Evolutionary conservation across 2,329 filamentous ascomycete genomes (phyloP).

Genomic region (Hymenoscyphus repandus): DNA sequence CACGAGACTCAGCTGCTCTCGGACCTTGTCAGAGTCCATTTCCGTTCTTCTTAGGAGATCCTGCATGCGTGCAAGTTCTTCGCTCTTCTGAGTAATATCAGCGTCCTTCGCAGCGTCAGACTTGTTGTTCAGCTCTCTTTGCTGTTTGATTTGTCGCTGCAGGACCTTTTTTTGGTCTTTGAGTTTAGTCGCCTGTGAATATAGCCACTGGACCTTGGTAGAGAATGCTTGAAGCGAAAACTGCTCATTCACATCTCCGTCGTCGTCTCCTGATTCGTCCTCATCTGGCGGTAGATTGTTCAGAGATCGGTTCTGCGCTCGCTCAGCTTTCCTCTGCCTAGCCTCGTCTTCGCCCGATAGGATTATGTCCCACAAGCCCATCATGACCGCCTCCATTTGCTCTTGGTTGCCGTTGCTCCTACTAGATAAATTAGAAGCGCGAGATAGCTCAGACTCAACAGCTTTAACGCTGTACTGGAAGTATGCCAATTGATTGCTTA

Average conservation of each 20-base stretch:
- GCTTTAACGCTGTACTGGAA: slow-evolving; percentile 55
- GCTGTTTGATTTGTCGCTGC: slow-evolving; percentile 89
- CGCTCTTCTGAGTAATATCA: slow-evolving; percentile 53
- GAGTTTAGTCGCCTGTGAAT: slow-evolving; percentile 68
- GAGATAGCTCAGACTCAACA: slow-evolving; percentile 34
- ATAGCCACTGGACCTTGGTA: slow-evolving; percentile 72
- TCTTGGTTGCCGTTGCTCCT: slow-evolving; percentile 32
- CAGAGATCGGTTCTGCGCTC: slow-evolving; percentile 46
- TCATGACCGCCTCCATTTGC: slow-evolving; percentile 50
- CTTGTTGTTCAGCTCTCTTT: slow-evolving; percentile 85
- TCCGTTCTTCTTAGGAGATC: slow-evolving; percentile 31
- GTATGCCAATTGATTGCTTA: slow-evolving; percentile 65
- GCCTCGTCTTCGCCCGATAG: slow-evolving; percentile 46
- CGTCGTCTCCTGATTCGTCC: slow-evolving; percentile 58
- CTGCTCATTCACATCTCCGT: slow-evolving; percentile 49
- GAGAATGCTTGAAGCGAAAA: slow-evolving; percentile 76
- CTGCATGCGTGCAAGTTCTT: slow-evolving; percentile 46
- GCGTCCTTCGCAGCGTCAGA: slow-evolving; percentile 68
- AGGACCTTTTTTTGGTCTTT: slow-evolving; percentile 87
- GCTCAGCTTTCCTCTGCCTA: slow-evolving; percentile 48
- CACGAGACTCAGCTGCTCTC: slow-evolving; percentile 28
- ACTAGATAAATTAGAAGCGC: slow-evolving; percentile 15
- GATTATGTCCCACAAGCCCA: slow-evolving; percentile 48
- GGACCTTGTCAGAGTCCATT: slow-evolving; percentile 28
- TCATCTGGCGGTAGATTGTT: slow-evolving; percentile 55